phyloP scores from a whole-genome alignment of 2,329 filamentous ascomycete species.

The Magnaporthiopsis rhizophila region DNA sequence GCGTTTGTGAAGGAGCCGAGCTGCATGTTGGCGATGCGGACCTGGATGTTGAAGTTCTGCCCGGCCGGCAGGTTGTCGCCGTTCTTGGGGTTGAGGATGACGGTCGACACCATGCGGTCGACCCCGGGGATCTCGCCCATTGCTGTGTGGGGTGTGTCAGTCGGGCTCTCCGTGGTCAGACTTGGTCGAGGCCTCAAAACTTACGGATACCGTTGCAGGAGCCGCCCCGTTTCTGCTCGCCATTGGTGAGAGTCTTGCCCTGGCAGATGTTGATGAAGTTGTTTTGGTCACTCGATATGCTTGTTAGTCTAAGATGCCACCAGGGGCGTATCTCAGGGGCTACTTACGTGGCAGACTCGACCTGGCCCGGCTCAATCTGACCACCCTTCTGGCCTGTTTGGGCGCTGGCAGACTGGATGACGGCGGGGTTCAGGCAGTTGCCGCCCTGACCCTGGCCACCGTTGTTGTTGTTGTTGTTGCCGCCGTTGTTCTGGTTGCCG shows the following conservation, averaged over 20 bases:
- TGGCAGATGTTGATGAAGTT: slow-evolving; percentile 61
- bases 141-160: slow-evolving; percentile 22
- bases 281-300: slow-evolving; percentile 35
- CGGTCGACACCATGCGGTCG: slow-evolving; percentile 48
- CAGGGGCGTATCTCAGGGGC: background rate
- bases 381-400: slow-evolving; percentile 36
- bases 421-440: slow-evolving; percentile 31
- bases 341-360: slow-evolving; percentile 43
- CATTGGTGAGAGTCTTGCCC: slow-evolving; percentile 50
- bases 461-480: no score
- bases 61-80: slow-evolving; percentile 37
- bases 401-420: slow-evolving; percentile 41
- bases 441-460: slow-evolving; percentile 15
- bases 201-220: slow-evolving; percentile 58
- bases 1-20: slow-evolving; percentile 56
- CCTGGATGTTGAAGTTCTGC: slow-evolving; percentile 43
- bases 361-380: slow-evolving; percentile 34
- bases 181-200: slow-evolving; percentile 18
- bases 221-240: slow-evolving; percentile 46
- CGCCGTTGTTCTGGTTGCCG: slow-evolving; percentile 15
- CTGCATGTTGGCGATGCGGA: slow-evolving; percentile 45
- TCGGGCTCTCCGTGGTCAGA: background rate
- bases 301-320: background rate
- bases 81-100: slow-evolving; percentile 46
- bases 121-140: slow-evolving; percentile 54